Conservation (phyloP, 495 filamentous ascomycete genomes). For the Evansstolkia leycettana region DNA sequence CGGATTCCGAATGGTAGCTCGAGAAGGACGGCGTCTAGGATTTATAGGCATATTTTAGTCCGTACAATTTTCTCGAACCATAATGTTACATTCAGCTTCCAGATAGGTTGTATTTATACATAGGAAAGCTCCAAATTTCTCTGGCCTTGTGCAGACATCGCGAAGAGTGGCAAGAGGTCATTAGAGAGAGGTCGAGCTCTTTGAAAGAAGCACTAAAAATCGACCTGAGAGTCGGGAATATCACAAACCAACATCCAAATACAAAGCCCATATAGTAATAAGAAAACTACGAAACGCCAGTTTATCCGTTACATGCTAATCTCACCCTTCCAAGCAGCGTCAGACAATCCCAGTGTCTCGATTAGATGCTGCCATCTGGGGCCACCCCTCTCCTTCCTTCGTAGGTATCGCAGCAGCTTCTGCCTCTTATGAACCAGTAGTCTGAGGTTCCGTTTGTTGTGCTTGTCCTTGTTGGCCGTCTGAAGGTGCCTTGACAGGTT, state of each 20-base stretch:
- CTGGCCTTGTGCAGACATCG: not conserved
- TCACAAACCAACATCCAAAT: constrained; percentile 1
- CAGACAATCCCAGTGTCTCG: constrained; percentile 69
- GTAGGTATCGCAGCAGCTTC: constrained; percentile 74
- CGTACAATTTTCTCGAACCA: too few species aligned
- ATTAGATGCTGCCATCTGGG: constrained; percentile 77
- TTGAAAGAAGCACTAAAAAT: not conserved
- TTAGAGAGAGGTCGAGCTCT: not conserved
- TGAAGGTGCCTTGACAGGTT: constrained; percentile 54
- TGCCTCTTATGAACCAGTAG: constrained; percentile 80
- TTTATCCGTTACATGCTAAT: constrained; percentile 51
- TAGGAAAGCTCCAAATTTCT: not conserved
- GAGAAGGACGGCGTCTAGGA: too few species aligned
- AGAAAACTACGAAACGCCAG: constrained; percentile 5
- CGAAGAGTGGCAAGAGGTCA: not conserved
- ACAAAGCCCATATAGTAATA: constrained; percentile 1
- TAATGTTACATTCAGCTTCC: too few species aligned
- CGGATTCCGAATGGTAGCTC: too few species aligned
- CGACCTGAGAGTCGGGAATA: not conserved
- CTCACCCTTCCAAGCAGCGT: constrained; percentile 76
- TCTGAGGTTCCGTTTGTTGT: constrained; percentile 83
- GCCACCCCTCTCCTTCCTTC: constrained; percentile 81
- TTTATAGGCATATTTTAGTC: too few species aligned
- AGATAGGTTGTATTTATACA: too few species aligned
- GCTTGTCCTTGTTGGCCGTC: constrained; percentile 57